Evolutionary conservation across 2,329 filamentous ascomycete species (phyloP).

Genomic region (Pseudogymnoascus sp.): DNA sequence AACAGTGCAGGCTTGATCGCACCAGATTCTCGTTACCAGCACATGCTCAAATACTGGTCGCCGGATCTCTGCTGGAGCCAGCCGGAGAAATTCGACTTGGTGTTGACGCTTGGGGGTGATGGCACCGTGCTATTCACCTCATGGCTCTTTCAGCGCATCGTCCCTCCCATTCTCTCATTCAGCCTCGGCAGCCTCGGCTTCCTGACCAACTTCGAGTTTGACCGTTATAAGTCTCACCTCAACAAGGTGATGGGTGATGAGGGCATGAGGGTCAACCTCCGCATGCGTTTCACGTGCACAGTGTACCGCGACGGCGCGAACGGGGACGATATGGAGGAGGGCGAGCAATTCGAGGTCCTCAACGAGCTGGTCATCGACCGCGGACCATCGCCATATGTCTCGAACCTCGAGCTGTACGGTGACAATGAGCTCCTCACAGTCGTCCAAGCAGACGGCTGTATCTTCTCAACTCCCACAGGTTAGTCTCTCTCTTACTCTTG

Average conservation of each 20-base stretch:
- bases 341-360: slow-evolving; percentile 93
- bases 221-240: slow-evolving; percentile 78
- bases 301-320: slow-evolving; percentile 68
- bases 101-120: slow-evolving; percentile 79
- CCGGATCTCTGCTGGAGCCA: slow-evolving; percentile 90
- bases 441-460: slow-evolving; percentile 93
- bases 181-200: slow-evolving; percentile 81
- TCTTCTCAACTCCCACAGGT: slow-evolving; percentile 92
- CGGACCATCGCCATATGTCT: slow-evolving; percentile 92
- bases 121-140: slow-evolving; percentile 83
- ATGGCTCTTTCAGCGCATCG: slow-evolving; percentile 86
- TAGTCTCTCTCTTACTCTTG: too few species aligned
- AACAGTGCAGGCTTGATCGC: slow-evolving; percentile 64
- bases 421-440: slow-evolving; percentile 93
- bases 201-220: slow-evolving; percentile 80
- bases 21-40: slow-evolving; percentile 66
- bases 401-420: slow-evolving; percentile 90
- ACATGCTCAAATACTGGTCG: slow-evolving; percentile 92
- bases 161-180: slow-evolving; percentile 78
- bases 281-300: slow-evolving; percentile 98
- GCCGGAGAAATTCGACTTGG: slow-evolving; percentile 92
- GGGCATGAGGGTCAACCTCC: slow-evolving; percentile 93
- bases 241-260: slow-evolving; percentile 86
- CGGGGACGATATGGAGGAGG: slow-evolving; percentile 67
- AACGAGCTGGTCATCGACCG: slow-evolving; percentile 98